Evolutionary conservation across 805 yeast genomes (phyloP), one percentile per base, ranked within the genome.

Genomic region (Yamadazyma takamatsuzukensis): DNA sequence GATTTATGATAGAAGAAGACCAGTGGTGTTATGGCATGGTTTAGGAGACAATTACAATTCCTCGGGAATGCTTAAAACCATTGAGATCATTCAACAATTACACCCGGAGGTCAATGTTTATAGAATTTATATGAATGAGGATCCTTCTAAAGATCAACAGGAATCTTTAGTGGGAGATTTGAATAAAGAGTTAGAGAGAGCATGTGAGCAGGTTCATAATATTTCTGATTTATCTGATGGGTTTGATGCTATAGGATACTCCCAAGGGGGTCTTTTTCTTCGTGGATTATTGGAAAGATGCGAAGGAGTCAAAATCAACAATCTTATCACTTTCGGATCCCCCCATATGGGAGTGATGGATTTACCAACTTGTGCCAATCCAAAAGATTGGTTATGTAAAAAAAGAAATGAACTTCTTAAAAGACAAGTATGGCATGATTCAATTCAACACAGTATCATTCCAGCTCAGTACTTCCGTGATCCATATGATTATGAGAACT

Each of bases 201-300:
- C 73, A 0, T 83, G 89, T 51, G 65, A 65, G 5, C 74, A 76
- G 39, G 49, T 84, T n/a, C 32, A 50, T 0, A 44, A 44, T 1
- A 61, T 72, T 1, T 59, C 75, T 1, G 74, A 70, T 34, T 57
- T 83, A 6, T 25, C 36, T 2, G 35, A 56, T 21, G 89, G 89
- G 0, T 80, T 83, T 48, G 80, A 82, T 51, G 84, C 80, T 5
- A 67, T 84, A 25, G 95, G 95, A 4, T 79, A 81, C 44, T 82
- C 90, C 0, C 95, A 84, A 51, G 95, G 95, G 25, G 95, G 95
- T 0, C 55, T 84, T n/a, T 78, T 84, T 40, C 58, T 82, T n/a
- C 57, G 95, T 28, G 80, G 80, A 4, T 69, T 80, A 18, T 63
- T 76, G 18, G 82, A 85, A 49, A 54, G 72, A 15, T 84, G 90